Base-by-base conservation (phyloP, 495 filamentous ascomycete species). In the Pyronema domesticum region DNA sequence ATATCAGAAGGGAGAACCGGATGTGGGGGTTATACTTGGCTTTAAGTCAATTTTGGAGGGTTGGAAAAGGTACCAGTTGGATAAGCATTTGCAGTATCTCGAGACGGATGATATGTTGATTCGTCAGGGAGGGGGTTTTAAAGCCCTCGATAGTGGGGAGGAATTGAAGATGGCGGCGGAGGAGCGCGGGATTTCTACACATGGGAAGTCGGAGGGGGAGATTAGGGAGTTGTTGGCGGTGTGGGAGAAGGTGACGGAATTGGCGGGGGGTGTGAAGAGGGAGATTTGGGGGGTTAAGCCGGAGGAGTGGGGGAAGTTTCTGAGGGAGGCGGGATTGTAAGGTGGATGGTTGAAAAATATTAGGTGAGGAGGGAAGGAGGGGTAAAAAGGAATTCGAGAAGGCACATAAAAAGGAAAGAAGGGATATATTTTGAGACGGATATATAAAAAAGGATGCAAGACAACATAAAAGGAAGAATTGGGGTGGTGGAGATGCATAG, bases 61-160 rank as follows among this genome's bases (percentile, higher is more conserved):
- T 50, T 72, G 54, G 57, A 15, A 55, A 47, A 67, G 60, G 54
- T 50, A 55, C 10, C 50, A 58, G 35, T 15, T 66, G 3, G 46
- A 50, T 52, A 55, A 55, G 17, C 44, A 51, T 14, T 42, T 65
- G 17, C 56, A 59, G 49, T 64, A 64, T 50, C 36, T 64, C 60
- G 87, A 94, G 71, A 71, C 96, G 23, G 95, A 95, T 71, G 88
- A 95, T 68, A 95, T 87, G 13, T 75, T 98, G n/a, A 88, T 88
- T 65, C 86, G 87, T 43, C 88, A 85, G 0, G 57, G 61, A 5
- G 62, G 62, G 37, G 62, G 62, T 0, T 48, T 49, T 10, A 45
- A 40, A 11, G 55, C 44, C 6, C 44, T 64, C 7, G 61, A 61
- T 54, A 33, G 33, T 6, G 59, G 60, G 6, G 58, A 67, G 49